Percentiles rank a stretch among this genome's conserved stretches.
These are phyloP conservation scores for Zygnema cylindricum DNA, from an alignment of 139 green algal species.

Conservation along the genomic window DNA sequence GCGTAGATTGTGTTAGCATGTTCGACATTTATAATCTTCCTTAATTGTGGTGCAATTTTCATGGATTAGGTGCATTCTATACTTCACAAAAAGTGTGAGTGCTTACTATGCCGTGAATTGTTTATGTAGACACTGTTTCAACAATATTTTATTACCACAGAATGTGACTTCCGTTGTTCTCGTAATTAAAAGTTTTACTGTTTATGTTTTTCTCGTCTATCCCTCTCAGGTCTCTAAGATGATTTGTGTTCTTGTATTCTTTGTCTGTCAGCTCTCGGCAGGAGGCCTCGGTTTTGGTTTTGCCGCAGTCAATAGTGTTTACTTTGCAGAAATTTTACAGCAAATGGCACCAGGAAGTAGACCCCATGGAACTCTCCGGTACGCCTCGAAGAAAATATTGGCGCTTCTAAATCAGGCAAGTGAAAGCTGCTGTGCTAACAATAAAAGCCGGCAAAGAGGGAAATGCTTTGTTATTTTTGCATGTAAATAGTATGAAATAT, in stretches of 20 bases:
- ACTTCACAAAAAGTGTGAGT: too few species aligned
- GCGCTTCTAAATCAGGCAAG: slow-evolving; percentile 25
- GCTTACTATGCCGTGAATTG: too few species aligned
- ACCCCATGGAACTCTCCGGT: slow-evolving; percentile 39
- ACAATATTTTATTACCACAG: neutral
- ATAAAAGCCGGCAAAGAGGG: too few species aligned
- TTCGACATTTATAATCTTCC: neutral
- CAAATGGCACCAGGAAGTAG: slow-evolving; percentile 12
- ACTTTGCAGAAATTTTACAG: slow-evolving; percentile 31
- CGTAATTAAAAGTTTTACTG: too few species aligned
- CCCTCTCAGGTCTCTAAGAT: too few species aligned
- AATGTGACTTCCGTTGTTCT: neutral
- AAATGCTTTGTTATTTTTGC: too few species aligned
- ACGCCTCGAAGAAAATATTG: slow-evolving; percentile 42
- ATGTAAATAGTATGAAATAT: too few species aligned
- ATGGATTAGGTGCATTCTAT: neutral
- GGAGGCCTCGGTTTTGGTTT: slow-evolving; percentile 40
- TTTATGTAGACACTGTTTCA: neutral
- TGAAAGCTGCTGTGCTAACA: neutral
- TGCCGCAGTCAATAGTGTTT: neutral
- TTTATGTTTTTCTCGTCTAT: too few species aligned
- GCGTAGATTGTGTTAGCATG: neutral
- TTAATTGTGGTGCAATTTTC: neutral
- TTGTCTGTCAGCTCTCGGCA: slow-evolving; percentile 41
- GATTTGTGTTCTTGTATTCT: too few species aligned